Evolutionary conservation across 441 rosid species (phyloP).

Genomic region (Syzygium malaccense): DNA sequence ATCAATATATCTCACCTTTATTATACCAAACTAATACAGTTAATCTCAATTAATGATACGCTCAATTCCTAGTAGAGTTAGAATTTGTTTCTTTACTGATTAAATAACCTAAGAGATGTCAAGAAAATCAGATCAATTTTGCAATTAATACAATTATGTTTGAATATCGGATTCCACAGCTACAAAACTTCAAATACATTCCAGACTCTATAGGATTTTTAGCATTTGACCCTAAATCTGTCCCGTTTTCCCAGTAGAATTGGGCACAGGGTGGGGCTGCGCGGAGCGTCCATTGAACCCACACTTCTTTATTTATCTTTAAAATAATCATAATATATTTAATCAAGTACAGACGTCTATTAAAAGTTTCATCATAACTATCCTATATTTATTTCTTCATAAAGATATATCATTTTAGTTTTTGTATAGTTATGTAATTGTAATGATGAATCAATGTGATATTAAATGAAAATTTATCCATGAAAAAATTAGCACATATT

Average conservation of each 20-base stretch:
- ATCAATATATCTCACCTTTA: too few species aligned
- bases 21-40: too few species aligned
- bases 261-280: not conserved
- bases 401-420: not conserved
- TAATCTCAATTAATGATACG: too few species aligned
- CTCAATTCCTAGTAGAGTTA: not conserved
- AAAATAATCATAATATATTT: not conserved
- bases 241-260: not conserved
- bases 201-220: not conserved
- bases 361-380: too few species aligned
- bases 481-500: too few species aligned
- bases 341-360: not conserved
- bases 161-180: too few species aligned
- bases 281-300: not conserved
- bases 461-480: not conserved
- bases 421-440: not conserved
- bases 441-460: not conserved
- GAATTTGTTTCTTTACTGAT: fast-evolving
- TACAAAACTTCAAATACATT: not conserved
- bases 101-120: not conserved
- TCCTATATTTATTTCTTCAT: not conserved
- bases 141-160: not conserved
- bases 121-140: not conserved
- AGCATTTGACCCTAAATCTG: not conserved
- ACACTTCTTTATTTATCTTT: not conserved